A percentile compares a stretch with the other conserved stretches of the same genome.
Evolutionary conservation across 75 land plant species (phyloP).

Genomic region (Pinus tabuliformis): DNA sequence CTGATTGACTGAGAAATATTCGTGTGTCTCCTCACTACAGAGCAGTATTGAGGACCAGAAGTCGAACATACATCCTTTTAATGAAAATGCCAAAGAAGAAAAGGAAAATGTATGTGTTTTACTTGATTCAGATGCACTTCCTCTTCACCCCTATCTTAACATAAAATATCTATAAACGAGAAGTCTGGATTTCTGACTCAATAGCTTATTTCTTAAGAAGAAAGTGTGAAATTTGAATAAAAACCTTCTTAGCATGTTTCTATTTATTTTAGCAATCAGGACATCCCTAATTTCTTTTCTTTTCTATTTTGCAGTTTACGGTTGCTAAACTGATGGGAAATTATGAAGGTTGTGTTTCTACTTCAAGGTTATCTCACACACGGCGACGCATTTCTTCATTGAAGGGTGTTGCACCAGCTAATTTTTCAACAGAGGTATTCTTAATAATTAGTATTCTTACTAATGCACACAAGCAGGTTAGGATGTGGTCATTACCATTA

Average conservation of each 20-base stretch:
- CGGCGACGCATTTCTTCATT: conserved; percentile 60
- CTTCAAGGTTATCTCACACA: conserved; percentile 41
- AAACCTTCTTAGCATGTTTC: not conserved
- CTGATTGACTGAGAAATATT: not conserved
- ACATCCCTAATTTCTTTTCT: not conserved
- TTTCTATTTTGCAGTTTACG: conserved; percentile 34
- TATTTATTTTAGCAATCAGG: not conserved
- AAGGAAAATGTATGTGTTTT: conserved; percentile 27
- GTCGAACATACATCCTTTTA: not conserved
- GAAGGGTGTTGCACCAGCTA: conserved; percentile 56
- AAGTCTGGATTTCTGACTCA: not conserved
- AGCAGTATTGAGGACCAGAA: conserved; percentile 5
- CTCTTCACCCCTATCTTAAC: not conserved
- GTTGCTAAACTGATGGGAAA: conserved; percentile 51
- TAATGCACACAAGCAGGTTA: not conserved
- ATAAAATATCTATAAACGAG: not conserved
- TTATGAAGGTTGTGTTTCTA: conserved; percentile 59
- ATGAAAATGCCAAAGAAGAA: conserved; percentile 1
- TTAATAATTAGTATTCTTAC: not conserved
- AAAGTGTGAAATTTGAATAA: not conserved
- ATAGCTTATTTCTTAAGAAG: not conserved
- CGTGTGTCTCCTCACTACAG: not conserved
- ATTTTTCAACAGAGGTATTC: conserved; percentile 80
- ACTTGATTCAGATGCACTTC: not conserved
- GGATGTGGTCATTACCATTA: not conserved